Evolutionary conservation across 768 basidiomycete genomes (phyloP).

Genomic region (Auricularia heimuer): DNA sequence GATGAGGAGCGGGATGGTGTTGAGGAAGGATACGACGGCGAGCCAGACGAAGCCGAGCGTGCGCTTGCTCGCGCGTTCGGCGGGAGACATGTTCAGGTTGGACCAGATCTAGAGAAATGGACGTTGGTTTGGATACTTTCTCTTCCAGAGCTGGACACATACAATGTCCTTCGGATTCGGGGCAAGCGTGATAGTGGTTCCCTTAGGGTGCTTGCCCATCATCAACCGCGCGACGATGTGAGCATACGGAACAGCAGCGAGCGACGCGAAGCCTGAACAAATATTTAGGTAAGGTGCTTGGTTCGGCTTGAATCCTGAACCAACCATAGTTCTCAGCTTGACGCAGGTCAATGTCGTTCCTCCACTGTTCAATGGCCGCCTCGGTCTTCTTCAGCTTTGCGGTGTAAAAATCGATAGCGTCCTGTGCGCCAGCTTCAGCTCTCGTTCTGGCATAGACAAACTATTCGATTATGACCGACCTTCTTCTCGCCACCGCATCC

Average conservation of each 20-base stretch:
- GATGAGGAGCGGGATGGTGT: constrained; percentile 83
- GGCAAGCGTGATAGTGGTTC: constrained; percentile 60
- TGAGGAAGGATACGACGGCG: constrained; percentile 77
- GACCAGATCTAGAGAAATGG: constrained; percentile 60
- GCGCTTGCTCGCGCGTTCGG: constrained; percentile 55
- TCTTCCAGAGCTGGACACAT: constrained; percentile 14
- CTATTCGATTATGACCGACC: constrained; percentile 9
- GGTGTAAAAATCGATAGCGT: constrained; percentile 90
- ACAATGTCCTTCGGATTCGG: constrained; percentile 89
- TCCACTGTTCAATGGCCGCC: constrained; percentile 60
- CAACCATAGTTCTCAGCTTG: constrained; percentile 73
- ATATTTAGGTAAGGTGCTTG: too few species aligned
- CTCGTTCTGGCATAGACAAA: background rate
- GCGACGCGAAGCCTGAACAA: constrained; percentile 59
- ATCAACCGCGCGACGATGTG: constrained; percentile 75
- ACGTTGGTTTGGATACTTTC: background rate
- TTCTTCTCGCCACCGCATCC: constrained; percentile 76
- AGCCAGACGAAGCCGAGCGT: constrained; percentile 73
- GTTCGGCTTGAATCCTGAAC: too few species aligned
- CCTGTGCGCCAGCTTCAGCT: constrained; percentile 22
- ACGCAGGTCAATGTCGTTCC: constrained; percentile 57
- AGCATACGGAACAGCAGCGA: constrained; percentile 81
- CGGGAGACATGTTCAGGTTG: constrained; percentile 71
- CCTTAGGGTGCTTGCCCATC: constrained; percentile 58
- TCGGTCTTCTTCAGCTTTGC: constrained; percentile 53